These are phyloP conservation scores for Letharia lupina DNA, from an alignment of 495 filamentous ascomycete genomes.

Conservation along the genomic window DNA sequence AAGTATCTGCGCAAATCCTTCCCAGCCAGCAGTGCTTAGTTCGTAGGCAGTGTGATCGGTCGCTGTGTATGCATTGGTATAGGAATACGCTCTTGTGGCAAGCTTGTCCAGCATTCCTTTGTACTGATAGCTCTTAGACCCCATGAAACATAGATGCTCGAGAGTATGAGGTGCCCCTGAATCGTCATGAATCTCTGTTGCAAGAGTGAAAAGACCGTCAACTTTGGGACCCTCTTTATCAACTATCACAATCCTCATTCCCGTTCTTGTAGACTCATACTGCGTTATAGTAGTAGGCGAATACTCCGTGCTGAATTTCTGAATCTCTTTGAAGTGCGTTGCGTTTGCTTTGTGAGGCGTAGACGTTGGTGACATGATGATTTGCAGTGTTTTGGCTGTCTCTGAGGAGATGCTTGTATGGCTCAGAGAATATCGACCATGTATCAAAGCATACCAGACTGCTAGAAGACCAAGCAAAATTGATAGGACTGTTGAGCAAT, in stretches of 20 bases:
- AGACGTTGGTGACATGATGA: background rate
- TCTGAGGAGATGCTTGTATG: background rate
- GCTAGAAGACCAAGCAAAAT: background rate
- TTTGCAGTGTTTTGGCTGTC: background rate
- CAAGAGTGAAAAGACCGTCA: slow-evolving; percentile 86
- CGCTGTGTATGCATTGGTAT: slow-evolving; percentile 92
- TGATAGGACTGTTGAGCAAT: background rate
- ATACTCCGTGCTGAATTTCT: slow-evolving; percentile 82
- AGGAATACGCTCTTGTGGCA: slow-evolving; percentile 83
- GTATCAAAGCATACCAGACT: background rate
- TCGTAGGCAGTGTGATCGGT: slow-evolving; percentile 92
- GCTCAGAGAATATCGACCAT: background rate
- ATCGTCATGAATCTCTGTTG: slow-evolving; percentile 95
- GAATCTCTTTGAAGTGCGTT: slow-evolving; percentile 69
- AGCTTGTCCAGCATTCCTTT: slow-evolving; percentile 93
- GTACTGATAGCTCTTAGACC: slow-evolving; percentile 86
- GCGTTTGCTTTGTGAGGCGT: slow-evolving; percentile 1
- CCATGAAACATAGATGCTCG: slow-evolving; percentile 97
- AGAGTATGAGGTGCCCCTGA: slow-evolving; percentile 93
- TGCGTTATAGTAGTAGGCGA: slow-evolving; percentile 76
- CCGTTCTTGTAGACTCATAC: slow-evolving; percentile 78
- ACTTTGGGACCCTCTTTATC: slow-evolving; percentile 90
- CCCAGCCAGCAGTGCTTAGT: slow-evolving; percentile 89
- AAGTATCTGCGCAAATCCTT: slow-evolving; percentile 87
- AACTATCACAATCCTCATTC: slow-evolving; percentile 87